These are phyloP conservation scores for Phragmites australis DNA, from an alignment of 176 grass and related monocot species.

Conservation along the genomic window DNA sequence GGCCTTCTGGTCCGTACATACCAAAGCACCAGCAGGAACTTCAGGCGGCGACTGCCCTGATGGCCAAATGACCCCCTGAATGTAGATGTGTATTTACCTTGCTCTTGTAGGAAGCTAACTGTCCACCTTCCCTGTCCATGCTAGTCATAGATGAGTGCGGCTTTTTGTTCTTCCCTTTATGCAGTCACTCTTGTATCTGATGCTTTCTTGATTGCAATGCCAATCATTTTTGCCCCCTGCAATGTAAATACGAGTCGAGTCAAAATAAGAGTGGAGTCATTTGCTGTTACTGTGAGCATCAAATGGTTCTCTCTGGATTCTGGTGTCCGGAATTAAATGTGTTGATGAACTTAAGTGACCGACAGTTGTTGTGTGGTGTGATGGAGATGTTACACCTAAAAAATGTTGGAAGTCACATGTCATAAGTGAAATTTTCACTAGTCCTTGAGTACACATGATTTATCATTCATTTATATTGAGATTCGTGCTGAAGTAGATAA, in stretches of 20 bases:
- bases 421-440: too few species aligned
- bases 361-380: constrained; percentile 41
- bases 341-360: constrained; percentile 33
- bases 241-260: constrained; percentile 42
- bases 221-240: constrained; percentile 47
- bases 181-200: constrained; percentile 15
- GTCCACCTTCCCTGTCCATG: constrained; percentile 38
- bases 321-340: constrained; percentile 38
- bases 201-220: constrained; percentile 43
- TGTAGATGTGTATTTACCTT: constrained; percentile 44
- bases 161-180: constrained; percentile 41
- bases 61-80: constrained; percentile 18
- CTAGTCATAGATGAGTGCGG: constrained; percentile 38
- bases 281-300: constrained; percentile 26
- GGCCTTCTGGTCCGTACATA: constrained; percentile 84
- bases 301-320: not conserved
- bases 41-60: constrained; percentile 69
- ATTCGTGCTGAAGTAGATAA: too few species aligned
- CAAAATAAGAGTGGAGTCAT: constrained; percentile 33
- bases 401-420: constrained; percentile 28
- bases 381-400: constrained; percentile 48
- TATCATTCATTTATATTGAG: too few species aligned
- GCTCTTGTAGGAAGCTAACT: constrained; percentile 43
- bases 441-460: too few species aligned
- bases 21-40: constrained; percentile 70